Percentiles rank a stretch among this genome's conserved stretches.
phyloP scores from a whole-genome alignment of 768 basidiomycete genomes.

The Pleurotus tuber-regium region DNA sequence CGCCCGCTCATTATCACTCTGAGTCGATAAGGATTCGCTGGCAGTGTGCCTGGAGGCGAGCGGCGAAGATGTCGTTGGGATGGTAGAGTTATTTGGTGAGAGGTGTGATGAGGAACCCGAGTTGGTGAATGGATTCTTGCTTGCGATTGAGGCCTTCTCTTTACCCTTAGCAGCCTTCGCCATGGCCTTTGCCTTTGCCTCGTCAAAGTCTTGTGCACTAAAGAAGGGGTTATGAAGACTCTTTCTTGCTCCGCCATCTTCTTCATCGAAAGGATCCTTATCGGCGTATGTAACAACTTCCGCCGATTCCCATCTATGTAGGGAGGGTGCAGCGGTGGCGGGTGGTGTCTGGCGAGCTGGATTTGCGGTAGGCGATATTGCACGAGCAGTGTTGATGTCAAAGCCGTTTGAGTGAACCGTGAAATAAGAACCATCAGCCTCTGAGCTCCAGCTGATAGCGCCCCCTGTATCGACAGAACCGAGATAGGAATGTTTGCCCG shows the following conservation, averaged over 20 bases:
- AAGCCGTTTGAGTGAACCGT: slow-evolving; percentile 47
- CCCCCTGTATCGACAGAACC: slow-evolving; percentile 39
- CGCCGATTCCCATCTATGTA: slow-evolving; percentile 69
- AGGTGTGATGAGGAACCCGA: background rate
- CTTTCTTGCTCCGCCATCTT: background rate
- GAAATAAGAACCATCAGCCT: slow-evolving; percentile 42
- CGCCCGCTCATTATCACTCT: slow-evolving; percentile 8
- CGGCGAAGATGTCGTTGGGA: background rate
- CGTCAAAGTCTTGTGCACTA: slow-evolving; percentile 7
- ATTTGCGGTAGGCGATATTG: slow-evolving; percentile 48
- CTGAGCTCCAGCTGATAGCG: slow-evolving; percentile 55
- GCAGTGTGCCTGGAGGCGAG: background rate
- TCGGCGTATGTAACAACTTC: slow-evolving; percentile 52
- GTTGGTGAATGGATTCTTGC: background rate
- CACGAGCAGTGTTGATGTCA: slow-evolving; percentile 33
- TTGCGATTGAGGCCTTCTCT: background rate
- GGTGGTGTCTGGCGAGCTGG: slow-evolving; percentile 64
- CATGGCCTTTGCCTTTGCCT: background rate
- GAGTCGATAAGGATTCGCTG: background rate
- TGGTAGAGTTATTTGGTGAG: too few relatives aligned
- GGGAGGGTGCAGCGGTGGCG: slow-evolving; percentile 41
- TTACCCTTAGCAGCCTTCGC: slow-evolving; percentile 5
- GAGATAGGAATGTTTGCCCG: slow-evolving; percentile 28
- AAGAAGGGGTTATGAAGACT: slow-evolving; percentile 7
- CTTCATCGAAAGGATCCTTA: slow-evolving; percentile 14